These are phyloP conservation scores for Protostelium mycophagum DNA, from an alignment of 78 protist genomes.

Conservation along the genomic window DNA sequence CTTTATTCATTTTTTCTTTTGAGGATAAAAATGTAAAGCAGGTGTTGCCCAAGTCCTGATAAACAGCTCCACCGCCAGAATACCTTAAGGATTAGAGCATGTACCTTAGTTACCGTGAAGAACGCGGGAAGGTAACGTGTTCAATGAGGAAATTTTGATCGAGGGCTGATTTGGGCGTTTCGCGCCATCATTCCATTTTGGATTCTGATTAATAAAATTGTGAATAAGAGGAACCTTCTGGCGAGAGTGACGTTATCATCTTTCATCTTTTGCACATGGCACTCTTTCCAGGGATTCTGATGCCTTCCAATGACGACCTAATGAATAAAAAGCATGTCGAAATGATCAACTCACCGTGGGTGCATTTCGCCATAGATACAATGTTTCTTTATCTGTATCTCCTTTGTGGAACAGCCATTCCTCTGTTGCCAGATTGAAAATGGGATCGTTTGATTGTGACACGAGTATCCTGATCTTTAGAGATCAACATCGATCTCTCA, in stretches of 20 bases:
- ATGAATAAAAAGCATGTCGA: not conserved
- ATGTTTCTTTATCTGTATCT: slow-evolving; percentile 22
- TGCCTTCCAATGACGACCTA: not conserved
- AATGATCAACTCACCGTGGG: slow-evolving; percentile 46
- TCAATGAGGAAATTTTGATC: too few relatives aligned
- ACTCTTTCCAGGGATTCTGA: slow-evolving; percentile 66
- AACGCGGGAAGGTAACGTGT: too few relatives aligned
- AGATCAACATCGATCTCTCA: too few relatives aligned
- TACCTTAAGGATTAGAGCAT: slow-evolving; percentile 12
- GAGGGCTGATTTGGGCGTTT: too few relatives aligned
- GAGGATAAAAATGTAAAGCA: slow-evolving; percentile 48
- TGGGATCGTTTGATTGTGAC: slow-evolving; percentile 36
- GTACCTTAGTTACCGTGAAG: too few relatives aligned
- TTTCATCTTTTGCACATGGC: slow-evolving; percentile 61
- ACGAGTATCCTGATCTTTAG: not conserved
- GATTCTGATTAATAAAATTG: too few relatives aligned
- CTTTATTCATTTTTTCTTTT: slow-evolving; percentile 13
- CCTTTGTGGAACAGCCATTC: slow-evolving; percentile 63
- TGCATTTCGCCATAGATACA: slow-evolving; percentile 71
- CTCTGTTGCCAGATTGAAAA: slow-evolving; percentile 79
- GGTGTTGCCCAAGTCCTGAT: slow-evolving; percentile 64
- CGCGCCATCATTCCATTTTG: not conserved
- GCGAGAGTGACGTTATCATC: slow-evolving; percentile 40
- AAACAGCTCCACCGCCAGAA: slow-evolving; percentile 74
- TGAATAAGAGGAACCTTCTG: too few relatives aligned